Base-by-base conservation (phyloP, 352 stramenopile species). In the Pythium phragmitis region DNA sequence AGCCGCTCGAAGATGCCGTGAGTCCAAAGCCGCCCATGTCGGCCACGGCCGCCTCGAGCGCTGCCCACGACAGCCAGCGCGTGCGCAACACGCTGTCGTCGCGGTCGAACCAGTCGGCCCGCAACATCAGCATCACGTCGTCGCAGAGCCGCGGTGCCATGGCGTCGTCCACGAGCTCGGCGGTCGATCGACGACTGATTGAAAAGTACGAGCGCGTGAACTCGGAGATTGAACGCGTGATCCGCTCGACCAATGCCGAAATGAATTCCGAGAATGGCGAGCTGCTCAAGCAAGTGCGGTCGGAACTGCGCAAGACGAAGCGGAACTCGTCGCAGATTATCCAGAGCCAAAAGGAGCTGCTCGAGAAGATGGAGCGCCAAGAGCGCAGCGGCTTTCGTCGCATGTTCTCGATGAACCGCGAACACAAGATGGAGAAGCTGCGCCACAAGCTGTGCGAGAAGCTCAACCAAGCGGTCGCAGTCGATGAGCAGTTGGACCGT, bases 311-410 rank as follows among this genome's bases (percentile, higher is more conserved):
- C 19, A 85, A 88, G 60, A 80, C 74, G 2, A 80, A 80, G 58
- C 78, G 78, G 33, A 88, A 72, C 59, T 92, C 84, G 61, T 74
- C 73, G 21, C 76, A 89, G 63, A 87, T 88, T 69, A 88, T 92
- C 61, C 82, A 91, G 61, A 87, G 78, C 43, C 84, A 92, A 65
- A 90, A 91, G 58, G 82, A 89, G 59, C 62, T 92, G 49, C 75
- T 92, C 50, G 80, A 92, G 66, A 92, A 92, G 60, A 88, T 92
- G 67, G 84, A 90, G 69, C 75, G 73, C 47, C 82, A 91, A 47
- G 84, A 92, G 53, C 79, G 80, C 23, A 72, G 80, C 43, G 73
- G 79, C 1, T 66, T 91, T 28, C 82, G 84, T 2, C 76, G 80
- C 26, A 80, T 91, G 17, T 91, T 92, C 60, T 79, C 79, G 9